Base-by-base conservation (phyloP, 805 yeast genomes). In the Schizosaccharomyces cryophilus region DNA sequence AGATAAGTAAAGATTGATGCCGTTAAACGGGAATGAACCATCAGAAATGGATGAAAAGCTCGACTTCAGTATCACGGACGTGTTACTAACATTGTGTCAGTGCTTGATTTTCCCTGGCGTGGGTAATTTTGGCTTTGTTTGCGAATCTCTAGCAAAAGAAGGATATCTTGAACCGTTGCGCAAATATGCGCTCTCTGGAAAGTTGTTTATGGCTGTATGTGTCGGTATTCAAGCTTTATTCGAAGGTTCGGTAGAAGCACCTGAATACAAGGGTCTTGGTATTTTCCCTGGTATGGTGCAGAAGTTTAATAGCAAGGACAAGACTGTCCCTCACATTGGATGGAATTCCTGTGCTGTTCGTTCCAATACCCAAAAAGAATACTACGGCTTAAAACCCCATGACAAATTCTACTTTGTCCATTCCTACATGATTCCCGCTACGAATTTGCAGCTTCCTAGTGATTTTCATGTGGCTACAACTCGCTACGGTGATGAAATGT, bases 301-400 rank as follows among this genome's bases (percentile, higher is more conserved):
- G 15, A 83, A 80, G 67, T 93, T 93, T 68, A 79, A 82, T 65
- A 73, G 72, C 15, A 63, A 75, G 5, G 73, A 72, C 38, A 93
- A 93, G 70, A 78, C 95, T 13, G 98, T 93, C 6, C 99, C 99
- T 1, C 89, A 87, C 66, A 90, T 93, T 64, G 99, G 99, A 21
- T 93, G 99, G 99, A 90, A 88, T 69, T 77, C 79, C 58, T 71
- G 76, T 13, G 67, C 66, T 7, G 67, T 67, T 13, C 61, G 66
- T 2, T 65, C 63, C 19, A 66, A 67, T 0, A 61, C 64, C n/a
- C 63, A 65, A 35, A 63, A 56, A 35, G 60, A 54, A 29, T 73
- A 85, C 30, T 90, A 75, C 69, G 84, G 85, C 1, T 72, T 93
- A 60, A 79, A 80, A 64, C 82, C 84, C 31, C 73, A 72, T 58